phyloP scores from a whole-genome alignment of 169 alveolate species.

The Plasmodium malariae region DNA sequence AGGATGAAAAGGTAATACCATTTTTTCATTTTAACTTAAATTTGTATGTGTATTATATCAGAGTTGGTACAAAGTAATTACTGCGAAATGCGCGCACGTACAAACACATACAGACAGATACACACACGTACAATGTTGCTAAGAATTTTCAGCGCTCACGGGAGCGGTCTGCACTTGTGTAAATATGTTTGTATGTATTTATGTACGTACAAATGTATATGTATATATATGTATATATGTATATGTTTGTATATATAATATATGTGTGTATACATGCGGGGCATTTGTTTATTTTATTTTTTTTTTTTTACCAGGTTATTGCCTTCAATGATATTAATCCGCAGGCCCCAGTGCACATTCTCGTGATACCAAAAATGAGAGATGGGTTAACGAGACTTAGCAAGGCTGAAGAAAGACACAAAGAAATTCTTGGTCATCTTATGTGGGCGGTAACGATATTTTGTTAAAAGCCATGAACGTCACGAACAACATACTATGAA shows the following conservation, averaged over 20 bases:
- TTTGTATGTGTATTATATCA: neutral
- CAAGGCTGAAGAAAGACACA: conserved; percentile 90
- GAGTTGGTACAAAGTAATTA: neutral
- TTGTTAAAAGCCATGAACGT: neutral
- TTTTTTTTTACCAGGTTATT: conserved; percentile 79
- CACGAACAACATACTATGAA: no score
- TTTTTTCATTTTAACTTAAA: neutral
- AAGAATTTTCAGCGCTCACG: no score
- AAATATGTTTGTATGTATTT: neutral
- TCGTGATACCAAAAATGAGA: conserved; percentile 93
- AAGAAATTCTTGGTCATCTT: conserved; percentile 91
- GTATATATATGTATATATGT: neutral
- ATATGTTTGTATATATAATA: neutral
- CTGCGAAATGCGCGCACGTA: neutral
- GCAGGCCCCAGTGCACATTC: conserved; percentile 93
- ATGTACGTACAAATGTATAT: neutral
- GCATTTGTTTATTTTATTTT: neutral
- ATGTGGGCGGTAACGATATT: conserved; percentile 84
- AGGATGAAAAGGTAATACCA: conserved; percentile 38
- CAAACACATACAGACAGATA: neutral
- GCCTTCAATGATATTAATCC: conserved; percentile 95
- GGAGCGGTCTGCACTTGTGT: neutral
- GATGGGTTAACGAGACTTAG: conserved; percentile 91
- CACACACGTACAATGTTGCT: no score
- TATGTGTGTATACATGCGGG: neutral